These are phyloP conservation scores for Chaetomium tenue DNA, from an alignment of 495 filamentous ascomycete genomes.

Conservation along the genomic window DNA sequence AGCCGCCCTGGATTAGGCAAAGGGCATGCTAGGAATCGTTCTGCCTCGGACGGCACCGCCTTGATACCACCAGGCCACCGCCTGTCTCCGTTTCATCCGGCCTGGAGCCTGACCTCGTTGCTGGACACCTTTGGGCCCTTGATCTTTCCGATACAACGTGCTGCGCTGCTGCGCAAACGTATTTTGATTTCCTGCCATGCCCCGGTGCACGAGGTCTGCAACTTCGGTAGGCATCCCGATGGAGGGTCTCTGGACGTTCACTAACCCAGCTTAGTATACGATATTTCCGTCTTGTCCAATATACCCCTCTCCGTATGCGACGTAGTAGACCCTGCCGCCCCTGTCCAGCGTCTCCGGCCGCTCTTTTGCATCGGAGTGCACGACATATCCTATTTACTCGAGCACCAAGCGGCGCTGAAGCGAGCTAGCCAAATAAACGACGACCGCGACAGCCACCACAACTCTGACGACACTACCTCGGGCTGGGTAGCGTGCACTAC, in stretches of 20 bases:
- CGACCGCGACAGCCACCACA: slow-evolving; percentile 24
- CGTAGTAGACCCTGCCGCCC: slow-evolving; percentile 59
- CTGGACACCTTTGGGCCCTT: slow-evolving; percentile 84
- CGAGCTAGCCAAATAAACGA: slow-evolving; percentile 23
- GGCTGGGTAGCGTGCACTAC: slow-evolving; percentile 95
- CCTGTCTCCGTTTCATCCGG: slow-evolving; percentile 78
- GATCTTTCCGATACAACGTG: slow-evolving; percentile 84
- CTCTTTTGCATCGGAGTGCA: slow-evolving; percentile 90
- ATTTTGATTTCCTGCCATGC: slow-evolving; percentile 81
- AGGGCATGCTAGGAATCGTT: slow-evolving; percentile 54
- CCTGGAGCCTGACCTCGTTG: slow-evolving; percentile 71
- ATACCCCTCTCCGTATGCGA: slow-evolving; percentile 64
- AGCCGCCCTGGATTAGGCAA: slow-evolving; percentile 35
- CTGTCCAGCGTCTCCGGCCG: slow-evolving; percentile 68
- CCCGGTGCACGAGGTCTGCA: slow-evolving; percentile 80
- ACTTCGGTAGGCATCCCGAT: slow-evolving; percentile 64
- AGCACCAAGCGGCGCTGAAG: slow-evolving; percentile 46
- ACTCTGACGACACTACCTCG: slow-evolving; percentile 50
- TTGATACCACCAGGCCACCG: slow-evolving; percentile 66
- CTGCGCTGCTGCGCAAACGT: slow-evolving; percentile 82
- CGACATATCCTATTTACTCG: slow-evolving; percentile 77
- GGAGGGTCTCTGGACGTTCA: neutral
- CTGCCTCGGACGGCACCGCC: slow-evolving; percentile 58
- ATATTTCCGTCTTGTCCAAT: slow-evolving; percentile 85
- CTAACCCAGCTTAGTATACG: slow-evolving; percentile 65